Evolutionary conservation across 2,329 filamentous ascomycete genomes (phyloP).

Genomic region (Geosmithia morbida): DNA sequence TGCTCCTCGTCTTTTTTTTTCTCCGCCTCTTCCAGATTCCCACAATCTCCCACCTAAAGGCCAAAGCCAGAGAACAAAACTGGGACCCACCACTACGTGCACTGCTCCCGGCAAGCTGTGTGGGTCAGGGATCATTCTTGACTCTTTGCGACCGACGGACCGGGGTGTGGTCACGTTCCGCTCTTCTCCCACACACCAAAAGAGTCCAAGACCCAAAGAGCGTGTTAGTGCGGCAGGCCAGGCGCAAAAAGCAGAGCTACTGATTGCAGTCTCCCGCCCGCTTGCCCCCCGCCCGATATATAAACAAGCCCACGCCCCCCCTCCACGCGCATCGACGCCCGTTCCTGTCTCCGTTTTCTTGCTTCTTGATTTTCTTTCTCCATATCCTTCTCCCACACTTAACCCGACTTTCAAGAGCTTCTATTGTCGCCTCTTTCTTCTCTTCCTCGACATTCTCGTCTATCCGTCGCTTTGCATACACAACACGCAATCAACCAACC

Average conservation of each 20-base stretch:
- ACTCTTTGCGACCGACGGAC: background rate
- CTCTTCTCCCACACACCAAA: background rate
- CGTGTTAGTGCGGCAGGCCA: no score
- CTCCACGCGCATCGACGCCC: constrained; percentile 31
- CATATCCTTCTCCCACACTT: background rate
- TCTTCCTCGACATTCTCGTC: constrained; percentile 8
- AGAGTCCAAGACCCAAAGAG: background rate
- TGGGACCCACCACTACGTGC: background rate
- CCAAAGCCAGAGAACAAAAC: background rate
- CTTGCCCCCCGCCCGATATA: constrained; percentile 38
- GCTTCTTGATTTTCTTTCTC: background rate
- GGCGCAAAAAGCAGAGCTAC: constrained; percentile 21
- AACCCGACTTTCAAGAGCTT: constrained; percentile 6
- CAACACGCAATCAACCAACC: background rate
- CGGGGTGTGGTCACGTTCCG: background rate
- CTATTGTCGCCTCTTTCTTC: constrained; percentile 10
- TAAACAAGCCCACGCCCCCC: constrained; percentile 38
- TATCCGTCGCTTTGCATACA: background rate
- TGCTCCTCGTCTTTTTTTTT: background rate
- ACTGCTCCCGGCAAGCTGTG: background rate
- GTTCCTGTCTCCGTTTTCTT: constrained; percentile 10
- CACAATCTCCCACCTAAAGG: background rate
- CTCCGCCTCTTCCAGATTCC: background rate
- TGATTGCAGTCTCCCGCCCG: constrained; percentile 36
- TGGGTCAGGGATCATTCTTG: constrained; percentile 4